Conservation (phyloP, 208 protist genomes). For the Crithidia brevicula region DNA sequence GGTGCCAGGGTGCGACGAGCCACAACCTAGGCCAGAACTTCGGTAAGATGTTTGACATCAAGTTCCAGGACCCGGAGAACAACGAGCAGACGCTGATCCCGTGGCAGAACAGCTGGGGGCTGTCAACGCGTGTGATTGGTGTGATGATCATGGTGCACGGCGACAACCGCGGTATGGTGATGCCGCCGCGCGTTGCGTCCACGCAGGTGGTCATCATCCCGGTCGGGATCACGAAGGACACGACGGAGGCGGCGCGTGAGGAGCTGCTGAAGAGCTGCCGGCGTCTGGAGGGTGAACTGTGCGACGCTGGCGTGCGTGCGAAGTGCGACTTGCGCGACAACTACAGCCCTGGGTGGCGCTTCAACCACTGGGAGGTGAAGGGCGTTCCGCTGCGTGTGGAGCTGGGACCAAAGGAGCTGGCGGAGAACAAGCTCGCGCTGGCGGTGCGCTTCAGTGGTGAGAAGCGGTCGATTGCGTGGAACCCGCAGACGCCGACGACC, state of each 20-base stretch:
- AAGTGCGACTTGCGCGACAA: conserved; percentile 94
- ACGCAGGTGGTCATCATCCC: conserved; percentile 96
- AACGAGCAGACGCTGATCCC: conserved; percentile 88
- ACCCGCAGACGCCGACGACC: conserved; percentile 34
- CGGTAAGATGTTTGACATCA: conserved; percentile 98
- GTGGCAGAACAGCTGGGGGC: conserved; percentile 99
- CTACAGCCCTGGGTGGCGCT: conserved; percentile 98
- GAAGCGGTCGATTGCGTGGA: conserved; percentile 69
- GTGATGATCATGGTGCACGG: conserved; percentile 99
- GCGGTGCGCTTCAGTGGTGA: conserved; percentile 72
- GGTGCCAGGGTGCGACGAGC: conserved; percentile 96
- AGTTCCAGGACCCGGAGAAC: conserved; percentile 93
- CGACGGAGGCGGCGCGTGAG: conserved; percentile 56
- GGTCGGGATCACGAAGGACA: conserved; percentile 89
- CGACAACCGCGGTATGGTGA: conserved; percentile 98
- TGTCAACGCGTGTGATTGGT: conserved; percentile 98
- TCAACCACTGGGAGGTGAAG: conserved; percentile 99
- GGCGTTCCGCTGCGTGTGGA: conserved; percentile 98
- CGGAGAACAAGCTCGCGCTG: conserved; percentile 53
- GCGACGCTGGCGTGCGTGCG: conserved; percentile 79
- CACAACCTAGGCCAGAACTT: conserved; percentile 99
- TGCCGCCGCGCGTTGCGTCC: conserved; percentile 97
- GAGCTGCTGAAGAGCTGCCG: conserved; percentile 59
- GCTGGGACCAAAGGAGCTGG: conserved; percentile 97
- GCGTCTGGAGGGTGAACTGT: conserved; percentile 67